Evolutionary conservation across 73 alveolate species (phyloP), one percentile per base, ranked within the genome.

Genomic region (Halteria grandinella): DNA sequence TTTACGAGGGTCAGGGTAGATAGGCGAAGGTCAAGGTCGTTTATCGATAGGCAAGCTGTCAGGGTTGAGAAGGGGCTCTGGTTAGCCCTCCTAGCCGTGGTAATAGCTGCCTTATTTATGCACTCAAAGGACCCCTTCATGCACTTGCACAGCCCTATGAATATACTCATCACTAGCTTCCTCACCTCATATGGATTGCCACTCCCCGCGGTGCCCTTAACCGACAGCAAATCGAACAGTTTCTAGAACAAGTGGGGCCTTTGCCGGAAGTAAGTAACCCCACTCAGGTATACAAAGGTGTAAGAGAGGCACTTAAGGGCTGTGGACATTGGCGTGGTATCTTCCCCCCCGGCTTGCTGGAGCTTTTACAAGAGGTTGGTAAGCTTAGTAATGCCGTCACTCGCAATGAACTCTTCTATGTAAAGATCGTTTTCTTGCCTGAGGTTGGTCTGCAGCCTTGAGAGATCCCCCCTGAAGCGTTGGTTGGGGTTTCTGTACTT

Each of bases 101-200:
- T 24, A 18, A 70, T 53, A 27, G 90, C 85, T 23, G 85, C 90
- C 54, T 80, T 52, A 37, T 80, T 69, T 18, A 80, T 69, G 32
- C 14, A 24, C 7, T 41, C 47, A 44, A 49, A 80, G 25, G 85
- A 74, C 1, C 74, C 90, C 15, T 27, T 31, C 90, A 80, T 80
- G 44, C 58, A 60, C 39, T 59, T 80, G 39, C 57, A 20, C 33
- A 80, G 40, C 33, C 66, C 74, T 17, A 58, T 39, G 6, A 80
- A 23, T 18, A 80, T 53, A 4, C 79, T 63, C 31, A 80, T 66
- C n/a, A 49, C 71, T 18, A 69, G 50, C 33, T 51, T 80, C 80
- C 55, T 80, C n/a, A 80, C 73, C 10, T 76, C 58, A 6, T 27
- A n/a, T n/a, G n/a, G n/a, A n/a, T n/a, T n/a, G n/a, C n/a, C n/a